Base-by-base conservation (phyloP, 163 green algal species). In the Trebouxiophyceae sp. region DNA sequence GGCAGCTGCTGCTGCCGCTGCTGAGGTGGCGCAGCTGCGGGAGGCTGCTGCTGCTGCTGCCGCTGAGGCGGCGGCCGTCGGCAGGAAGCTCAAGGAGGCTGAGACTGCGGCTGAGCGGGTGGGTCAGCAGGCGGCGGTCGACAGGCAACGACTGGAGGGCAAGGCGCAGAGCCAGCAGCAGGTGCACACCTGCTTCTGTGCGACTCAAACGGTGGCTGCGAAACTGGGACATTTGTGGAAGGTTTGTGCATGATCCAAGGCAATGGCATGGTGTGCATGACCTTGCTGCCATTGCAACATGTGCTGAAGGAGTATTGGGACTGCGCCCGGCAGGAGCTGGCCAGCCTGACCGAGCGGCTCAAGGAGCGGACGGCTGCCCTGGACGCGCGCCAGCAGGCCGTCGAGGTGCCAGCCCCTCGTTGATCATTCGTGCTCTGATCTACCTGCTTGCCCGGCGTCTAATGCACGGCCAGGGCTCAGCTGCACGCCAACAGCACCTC, bases 381-480 rank as follows among this genome's bases (percentile, higher is more conserved):
- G 39, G 39, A 50, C 12, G 34, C 39, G n/a, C n/a, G n/a, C n/a
- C n/a, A n/a, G n/a, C n/a, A n/a, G n/a, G n/a, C n/a, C n/a, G n/a
- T n/a, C n/a, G n/a, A n/a, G n/a, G n/a, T n/a, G n/a, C n/a, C n/a
- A n/a, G n/a, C n/a, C n/a, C n/a, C n/a, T n/a, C n/a, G n/a, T n/a
- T n/a, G n/a, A n/a, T n/a, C n/a, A n/a, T n/a, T n/a, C n/a, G n/a
- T n/a, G n/a, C n/a, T n/a, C n/a, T n/a, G n/a, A n/a, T n/a, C n/a
- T n/a, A n/a, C n/a, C n/a, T n/a, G n/a, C n/a, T n/a, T n/a, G n/a
- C n/a, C n/a, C n/a, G n/a, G n/a, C n/a, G n/a, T n/a, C n/a, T n/a
- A n/a, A 58, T 34, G 5, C n/a, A 30, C 57, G 54, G 47, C 62
- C 56, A 65, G 57, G 22, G 50, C 33, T 19, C 34, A 65, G 32